Percentiles rank a stretch among this genome's conserved stretches.
Evolutionary conservation across 1,284 basidiomycete species (phyloP).

Genomic region (Somion occarium): DNA sequence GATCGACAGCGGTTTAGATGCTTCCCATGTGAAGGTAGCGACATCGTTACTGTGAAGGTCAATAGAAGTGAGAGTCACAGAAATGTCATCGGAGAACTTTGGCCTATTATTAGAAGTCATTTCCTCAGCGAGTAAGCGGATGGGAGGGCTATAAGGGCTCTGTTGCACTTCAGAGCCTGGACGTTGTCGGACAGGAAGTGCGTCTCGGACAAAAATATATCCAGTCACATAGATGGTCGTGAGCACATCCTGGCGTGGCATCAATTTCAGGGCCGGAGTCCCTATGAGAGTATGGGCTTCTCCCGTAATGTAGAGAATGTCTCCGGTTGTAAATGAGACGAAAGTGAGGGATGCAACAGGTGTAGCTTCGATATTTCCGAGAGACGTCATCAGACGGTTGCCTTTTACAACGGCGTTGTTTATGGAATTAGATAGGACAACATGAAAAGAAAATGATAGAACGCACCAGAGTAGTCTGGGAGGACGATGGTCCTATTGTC

Average conservation of each 20-base stretch:
- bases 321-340: constrained; percentile 48
- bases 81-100: constrained; percentile 25
- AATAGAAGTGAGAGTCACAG: constrained; percentile 35
- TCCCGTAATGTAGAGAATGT: constrained; percentile 61
- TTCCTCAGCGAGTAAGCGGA: constrained; percentile 50
- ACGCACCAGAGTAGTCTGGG: constrained; percentile 56
- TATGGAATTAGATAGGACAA: constrained; percentile 2
- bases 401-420: too few relatives aligned
- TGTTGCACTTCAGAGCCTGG: constrained; percentile 29
- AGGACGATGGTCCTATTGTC: constrained; percentile 52
- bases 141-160: constrained; percentile 58
- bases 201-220: constrained; percentile 48
- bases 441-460: neutral
- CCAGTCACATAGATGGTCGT: constrained; percentile 48
- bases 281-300: constrained; percentile 48
- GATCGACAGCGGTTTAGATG: constrained; percentile 32
- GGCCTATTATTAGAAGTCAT: constrained; percentile 13
- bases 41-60: constrained; percentile 41
- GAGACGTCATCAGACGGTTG: constrained; percentile 54
- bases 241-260: constrained; percentile 51
- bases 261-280: constrained; percentile 34
- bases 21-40: constrained; percentile 51
- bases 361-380: constrained; percentile 59
- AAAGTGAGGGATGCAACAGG: constrained; percentile 52
- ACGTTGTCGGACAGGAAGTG: constrained; percentile 47